Conservation (phyloP, 345 rosid species). For the Boechera stricta region DNA sequence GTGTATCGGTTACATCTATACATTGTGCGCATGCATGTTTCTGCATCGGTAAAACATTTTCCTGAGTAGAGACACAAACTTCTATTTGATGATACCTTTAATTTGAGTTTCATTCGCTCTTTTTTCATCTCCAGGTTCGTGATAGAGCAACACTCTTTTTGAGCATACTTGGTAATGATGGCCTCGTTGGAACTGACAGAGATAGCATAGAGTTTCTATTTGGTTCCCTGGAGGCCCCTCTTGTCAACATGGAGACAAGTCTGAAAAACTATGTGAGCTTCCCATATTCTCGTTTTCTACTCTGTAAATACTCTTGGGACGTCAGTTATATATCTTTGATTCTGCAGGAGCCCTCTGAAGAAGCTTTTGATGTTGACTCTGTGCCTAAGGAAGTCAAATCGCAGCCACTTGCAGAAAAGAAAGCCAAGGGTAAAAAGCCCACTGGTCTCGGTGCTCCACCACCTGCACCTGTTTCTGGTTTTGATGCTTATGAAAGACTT, state of each 20-base stretch:
- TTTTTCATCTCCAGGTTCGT: conserved; percentile 68
- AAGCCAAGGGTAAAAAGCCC: conserved; percentile 89
- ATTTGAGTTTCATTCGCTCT: not conserved
- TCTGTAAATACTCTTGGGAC: not conserved
- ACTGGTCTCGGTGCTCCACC: conserved; percentile 81
- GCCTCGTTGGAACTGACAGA: conserved; percentile 62
- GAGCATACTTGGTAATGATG: conserved; percentile 75
- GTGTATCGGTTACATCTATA: conserved; percentile 7
- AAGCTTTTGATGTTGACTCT: conserved; percentile 76
- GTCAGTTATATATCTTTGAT: conserved; percentile 35
- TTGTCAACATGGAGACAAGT: conserved; percentile 86
- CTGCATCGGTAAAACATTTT: not conserved
- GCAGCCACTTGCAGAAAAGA: conserved; percentile 89
- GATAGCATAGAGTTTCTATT: conserved; percentile 72
- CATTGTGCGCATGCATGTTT: conserved; percentile 20
- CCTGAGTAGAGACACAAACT: not conserved
- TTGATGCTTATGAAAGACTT: conserved; percentile 78
- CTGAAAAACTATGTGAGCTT: conserved; percentile 82
- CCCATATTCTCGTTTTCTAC: conserved; percentile 30
- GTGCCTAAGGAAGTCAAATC: conserved; percentile 89
- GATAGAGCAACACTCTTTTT: conserved; percentile 95
- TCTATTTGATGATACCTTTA: not conserved
- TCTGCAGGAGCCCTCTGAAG: conserved; percentile 83
- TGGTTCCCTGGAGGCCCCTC: conserved; percentile 80
- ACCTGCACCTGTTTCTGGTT: conserved; percentile 64